Evolutionary conservation across 495 filamentous ascomycete genomes (phyloP).

Genomic region (Aspergillus bertholletiae): DNA sequence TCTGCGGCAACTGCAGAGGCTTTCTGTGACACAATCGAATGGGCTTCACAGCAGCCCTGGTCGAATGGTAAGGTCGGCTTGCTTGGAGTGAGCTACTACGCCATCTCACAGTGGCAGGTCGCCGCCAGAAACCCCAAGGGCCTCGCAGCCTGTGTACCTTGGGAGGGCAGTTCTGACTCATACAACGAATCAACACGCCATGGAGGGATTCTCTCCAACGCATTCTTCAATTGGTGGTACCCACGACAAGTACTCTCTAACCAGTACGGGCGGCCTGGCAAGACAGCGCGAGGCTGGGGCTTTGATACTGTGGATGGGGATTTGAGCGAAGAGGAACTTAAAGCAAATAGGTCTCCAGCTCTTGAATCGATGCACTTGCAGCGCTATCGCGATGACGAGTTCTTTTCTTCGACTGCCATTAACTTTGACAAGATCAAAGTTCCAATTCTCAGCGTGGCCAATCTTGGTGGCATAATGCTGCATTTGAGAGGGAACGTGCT

Average conservation of each 20-base stretch:
- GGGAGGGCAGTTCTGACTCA: slow-evolving; percentile 59
- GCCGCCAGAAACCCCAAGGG: slow-evolving; percentile 58
- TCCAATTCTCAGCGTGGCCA: slow-evolving; percentile 57
- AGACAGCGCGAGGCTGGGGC: slow-evolving; percentile 10
- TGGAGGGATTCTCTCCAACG: slow-evolving; percentile 57
- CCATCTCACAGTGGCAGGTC: slow-evolving; percentile 60
- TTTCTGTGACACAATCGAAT: slow-evolving; percentile 53
- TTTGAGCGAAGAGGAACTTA: slow-evolving; percentile 41
- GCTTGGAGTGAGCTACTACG: slow-evolving; percentile 62
- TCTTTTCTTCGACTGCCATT: slow-evolving; percentile 51
- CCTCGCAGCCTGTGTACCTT: slow-evolving; percentile 48
- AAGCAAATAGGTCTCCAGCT: slow-evolving; percentile 47
- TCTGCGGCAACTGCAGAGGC: slow-evolving; percentile 39
- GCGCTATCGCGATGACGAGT: slow-evolving; percentile 49
- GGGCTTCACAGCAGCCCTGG: slow-evolving; percentile 55
- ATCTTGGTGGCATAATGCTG: slow-evolving; percentile 58
- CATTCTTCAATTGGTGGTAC: slow-evolving; percentile 57
- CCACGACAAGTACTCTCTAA: slow-evolving; percentile 49
- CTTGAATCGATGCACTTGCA: slow-evolving; percentile 10
- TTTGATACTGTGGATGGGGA: slow-evolving; percentile 57
- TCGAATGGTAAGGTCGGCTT: slow-evolving; percentile 60
- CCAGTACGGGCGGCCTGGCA: slow-evolving; percentile 50
- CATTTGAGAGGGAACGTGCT: slow-evolving; percentile 63
- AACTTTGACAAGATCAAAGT: slow-evolving; percentile 53
- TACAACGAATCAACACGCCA: slow-evolving; percentile 55